Evolutionary conservation across 495 filamentous ascomycete species (phyloP), one percentile per base, ranked within the genome.

Genomic region (Terfezia claveryi): DNA sequence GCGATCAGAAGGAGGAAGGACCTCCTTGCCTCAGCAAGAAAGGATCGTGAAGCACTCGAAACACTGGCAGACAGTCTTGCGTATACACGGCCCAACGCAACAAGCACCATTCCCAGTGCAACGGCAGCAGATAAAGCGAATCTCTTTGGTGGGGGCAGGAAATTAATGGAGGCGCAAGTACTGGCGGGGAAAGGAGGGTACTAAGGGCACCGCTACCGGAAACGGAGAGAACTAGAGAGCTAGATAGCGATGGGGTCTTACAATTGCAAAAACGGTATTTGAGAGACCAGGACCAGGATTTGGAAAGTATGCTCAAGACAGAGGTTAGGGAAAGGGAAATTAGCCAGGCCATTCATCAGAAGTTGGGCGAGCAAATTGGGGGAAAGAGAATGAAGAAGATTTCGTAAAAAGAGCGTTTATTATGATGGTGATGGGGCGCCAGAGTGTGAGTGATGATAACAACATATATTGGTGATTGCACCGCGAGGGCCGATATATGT

Each of bases 191-290:
- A 7, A 77, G 85, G 6, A 67, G 88, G 20, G 83, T 94, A 4
- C 72, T 96, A 7, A 91, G 92, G 0, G 80, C 72, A 1, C 78
- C 79, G 10, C 62, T 80, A 23, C 80, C 81, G 49, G 91, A 99
- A 68, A 96, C 85, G 46, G 84, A 87, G 56, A 73, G 75, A 55
- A 96, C 91, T 50, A 70, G 89, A 41, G 87, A 94, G 69, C 69
- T 91, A 56, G 91, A 94, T 64, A 99, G 96, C 62, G 69, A 78
- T 36, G 91, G 88, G 0, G 82, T 99, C 44, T 57, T 95, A 64
- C 80, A 87, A 72, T 66, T 96, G 64, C 87, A 95, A 67, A 70
- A 75, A 56, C 78, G 89, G 66, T 76, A 82, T 65, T 92, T 96
- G 79, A 55, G 75, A 38, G 80, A 88, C 59, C 91, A 99, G 68